Conservation (phyloP, 2,329 filamentous ascomycete genomes). For the Ceratocystis destructans region DNA sequence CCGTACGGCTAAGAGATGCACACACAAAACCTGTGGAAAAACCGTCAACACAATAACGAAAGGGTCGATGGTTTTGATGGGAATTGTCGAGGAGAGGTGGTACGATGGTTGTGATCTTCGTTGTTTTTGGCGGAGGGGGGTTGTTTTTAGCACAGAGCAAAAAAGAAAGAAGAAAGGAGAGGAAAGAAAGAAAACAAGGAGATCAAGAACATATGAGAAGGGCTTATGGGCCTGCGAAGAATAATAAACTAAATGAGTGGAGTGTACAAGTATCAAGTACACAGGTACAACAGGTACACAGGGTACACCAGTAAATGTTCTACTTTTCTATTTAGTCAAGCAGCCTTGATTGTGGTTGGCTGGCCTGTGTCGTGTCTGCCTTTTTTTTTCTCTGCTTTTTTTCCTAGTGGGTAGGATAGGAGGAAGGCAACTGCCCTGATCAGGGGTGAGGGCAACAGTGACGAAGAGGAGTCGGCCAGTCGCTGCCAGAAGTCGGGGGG, state of each 20-base stretch:
- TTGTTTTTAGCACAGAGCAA: background rate
- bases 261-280: slow-evolving; percentile 7
- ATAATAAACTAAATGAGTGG: slow-evolving; percentile 9
- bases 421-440: slow-evolving; percentile 5
- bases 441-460: slow-evolving; percentile 3
- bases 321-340: background rate
- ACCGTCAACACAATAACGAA: slow-evolving; percentile 6
- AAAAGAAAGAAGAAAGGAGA: background rate
- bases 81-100: slow-evolving; percentile 19
- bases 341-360: background rate
- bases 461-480: background rate
- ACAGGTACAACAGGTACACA: slow-evolving; percentile 3
- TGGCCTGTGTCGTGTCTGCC: background rate
- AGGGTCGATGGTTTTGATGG: slow-evolving; percentile 12
- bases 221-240: slow-evolving; percentile 6
- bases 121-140: slow-evolving; percentile 11
- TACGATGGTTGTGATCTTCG: slow-evolving; percentile 16
- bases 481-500: background rate
- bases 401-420: slow-evolving; percentile 9
- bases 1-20: slow-evolving; percentile 13
- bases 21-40: slow-evolving; percentile 19
- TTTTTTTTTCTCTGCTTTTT: background rate
- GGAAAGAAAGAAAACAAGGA: slow-evolving; percentile 9
- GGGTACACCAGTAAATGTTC: background rate
- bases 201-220: slow-evolving; percentile 5